A percentile compares a stretch with the other conserved stretches of the same genome.
These are phyloP conservation scores for Cyclotella baltica DNA, from an alignment of 108 stramenopile genomes.

Conservation along the genomic window DNA sequence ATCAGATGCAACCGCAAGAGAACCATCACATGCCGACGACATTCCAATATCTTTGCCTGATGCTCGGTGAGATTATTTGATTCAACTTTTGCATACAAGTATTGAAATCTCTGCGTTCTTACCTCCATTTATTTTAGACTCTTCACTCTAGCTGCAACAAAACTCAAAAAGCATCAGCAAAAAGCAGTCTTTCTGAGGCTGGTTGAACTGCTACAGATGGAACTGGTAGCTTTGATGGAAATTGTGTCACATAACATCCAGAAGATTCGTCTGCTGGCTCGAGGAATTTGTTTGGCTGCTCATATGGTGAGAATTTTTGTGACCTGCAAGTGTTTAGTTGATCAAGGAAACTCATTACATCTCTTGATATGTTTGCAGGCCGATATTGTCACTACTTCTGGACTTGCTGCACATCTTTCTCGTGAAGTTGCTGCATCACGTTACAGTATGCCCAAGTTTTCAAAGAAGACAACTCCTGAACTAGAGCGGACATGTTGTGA, in stretches of 20 bases:
- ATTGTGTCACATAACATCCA: constrained; percentile 28
- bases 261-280: constrained; percentile 62
- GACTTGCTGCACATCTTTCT: constrained; percentile 28
- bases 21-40: constrained; percentile 41
- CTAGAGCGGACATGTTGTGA: constrained; percentile 37
- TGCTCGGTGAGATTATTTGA: constrained; percentile 23
- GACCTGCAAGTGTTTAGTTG: neutral
- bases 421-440: constrained; percentile 37
- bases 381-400: constrained; percentile 41
- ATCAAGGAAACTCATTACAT: neutral
- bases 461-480: neutral
- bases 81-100: neutral
- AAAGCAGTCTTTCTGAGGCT: constrained; percentile 42
- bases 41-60: constrained; percentile 56
- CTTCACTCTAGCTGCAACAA: constrained; percentile 58
- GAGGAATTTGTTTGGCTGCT: constrained; percentile 59
- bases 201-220: constrained; percentile 28
- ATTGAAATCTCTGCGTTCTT: neutral
- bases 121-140: constrained; percentile 14
- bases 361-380: constrained; percentile 15
- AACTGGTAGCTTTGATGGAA: constrained; percentile 24
- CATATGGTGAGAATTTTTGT: neutral
- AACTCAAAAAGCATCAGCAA: constrained; percentile 51
- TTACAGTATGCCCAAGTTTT: constrained; percentile 43
- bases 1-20: neutral